A percentile compares a stretch with the other conserved stretches of the same genome.
Evolutionary conservation across 2,329 filamentous ascomycete species (phyloP).

Genomic region (Amauroascus niger): DNA sequence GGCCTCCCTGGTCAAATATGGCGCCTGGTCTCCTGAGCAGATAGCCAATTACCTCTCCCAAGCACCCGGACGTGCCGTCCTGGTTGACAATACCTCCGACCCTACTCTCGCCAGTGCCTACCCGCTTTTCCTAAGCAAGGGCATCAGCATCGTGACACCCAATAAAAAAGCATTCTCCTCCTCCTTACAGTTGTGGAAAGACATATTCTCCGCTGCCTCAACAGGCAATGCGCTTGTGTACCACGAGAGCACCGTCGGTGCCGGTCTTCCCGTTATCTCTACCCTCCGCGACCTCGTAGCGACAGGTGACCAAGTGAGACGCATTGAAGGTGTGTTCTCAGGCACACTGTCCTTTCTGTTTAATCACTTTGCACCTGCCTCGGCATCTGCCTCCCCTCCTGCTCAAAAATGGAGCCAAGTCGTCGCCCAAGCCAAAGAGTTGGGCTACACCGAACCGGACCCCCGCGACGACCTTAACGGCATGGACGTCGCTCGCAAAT

Average conservation of each 20-base stretch:
- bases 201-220: conserved; percentile 68
- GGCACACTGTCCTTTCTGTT: conserved; percentile 98
- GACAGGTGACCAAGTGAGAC: conserved; percentile 82
- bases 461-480: conserved; percentile 80
- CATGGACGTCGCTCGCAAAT: conserved; percentile 83
- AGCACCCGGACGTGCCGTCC: conserved; percentile 66
- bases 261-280: conserved; percentile 84
- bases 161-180: conserved; percentile 98
- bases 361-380: conserved; percentile 85
- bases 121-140: conserved; percentile 66
- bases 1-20: conserved; percentile 47
- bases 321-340: conserved; percentile 94
- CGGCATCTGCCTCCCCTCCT: conserved; percentile 41
- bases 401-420: conserved; percentile 76
- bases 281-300: conserved; percentile 90
- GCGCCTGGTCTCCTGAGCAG: conserved; percentile 52
- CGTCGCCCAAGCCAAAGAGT: conserved; percentile 80
- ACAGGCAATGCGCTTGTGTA: conserved; percentile 64
- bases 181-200: conserved; percentile 68
- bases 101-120: conserved; percentile 76
- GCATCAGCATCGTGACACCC: conserved; percentile 85
- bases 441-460: conserved; percentile 87
- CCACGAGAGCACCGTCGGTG: conserved; percentile 91
- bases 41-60: conserved; percentile 67
- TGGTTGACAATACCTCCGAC: conserved; percentile 94